Evolutionary conservation across 768 basidiomycete genomes (phyloP), one percentile per base, ranked within the genome.

Genomic region (Pleurotus platypus): DNA sequence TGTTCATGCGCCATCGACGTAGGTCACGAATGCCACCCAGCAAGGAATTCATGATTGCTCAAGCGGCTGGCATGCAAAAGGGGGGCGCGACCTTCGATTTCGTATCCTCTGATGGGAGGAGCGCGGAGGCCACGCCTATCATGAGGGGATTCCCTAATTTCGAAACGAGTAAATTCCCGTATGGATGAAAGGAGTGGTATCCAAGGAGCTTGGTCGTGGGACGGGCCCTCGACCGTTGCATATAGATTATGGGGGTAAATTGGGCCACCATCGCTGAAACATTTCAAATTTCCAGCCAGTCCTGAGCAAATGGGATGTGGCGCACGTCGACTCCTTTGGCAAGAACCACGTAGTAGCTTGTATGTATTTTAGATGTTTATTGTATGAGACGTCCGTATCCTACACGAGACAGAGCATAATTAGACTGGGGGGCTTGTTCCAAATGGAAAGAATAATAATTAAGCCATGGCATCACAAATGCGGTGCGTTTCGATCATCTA

Each of bases 11-110:
- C 42, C 71, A 75, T 15, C 77, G 77, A 18, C 73, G 72, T 42
- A 72, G 65, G 22, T 67, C 59, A 26, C 76, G 71, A 50, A 74
- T 70, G n/a, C 75, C 83, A 1, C 86, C 87, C 3, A 85, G 85
- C 13, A 75, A 83, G 15, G 84, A 85, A 60, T 87, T 86, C 66
- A 67, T 82, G 42, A 65, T 69, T 18, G 66, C 67, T 47, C 51
- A 56, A 30, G 49, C 46, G 12, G 49, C 20, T 48, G 54, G 24
- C 12, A 45, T 49, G 16, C 54, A 9, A n/a, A 40, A 24, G 18
- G 35, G 46, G 49, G 46, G 37, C 35, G 43, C 20, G 26, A 51
- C 8, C 9, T 24, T 53, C 27, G 15, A 27, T 20, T 40, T 53
- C 38, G 24, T 22, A 16, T 18, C 16, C 4, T 39, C 51, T 5